Evolutionary conservation across 106 monocot genomes (phyloP), one percentile per base, ranked within the genome.

Genomic region (Dendrobium nobile): DNA sequence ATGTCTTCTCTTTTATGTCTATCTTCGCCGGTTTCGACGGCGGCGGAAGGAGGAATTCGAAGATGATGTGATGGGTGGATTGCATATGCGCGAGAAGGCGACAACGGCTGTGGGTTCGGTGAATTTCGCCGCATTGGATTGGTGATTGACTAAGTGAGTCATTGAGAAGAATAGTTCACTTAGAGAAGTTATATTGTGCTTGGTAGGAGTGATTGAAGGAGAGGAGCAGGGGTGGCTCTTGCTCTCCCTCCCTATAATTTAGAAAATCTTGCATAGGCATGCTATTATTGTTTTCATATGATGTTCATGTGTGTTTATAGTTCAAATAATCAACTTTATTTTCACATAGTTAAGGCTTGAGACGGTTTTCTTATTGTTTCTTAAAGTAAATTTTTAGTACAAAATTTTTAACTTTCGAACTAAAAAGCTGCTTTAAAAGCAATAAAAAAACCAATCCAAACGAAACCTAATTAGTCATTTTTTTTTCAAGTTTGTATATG

Each of bases 1-100:
- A 2, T 76, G 20, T 41, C 76, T 76, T 76, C 76, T 76, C 47
- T 43, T 74, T 19, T 76, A 41, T 9, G 76, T 76, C 47, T 76
- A 76, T 44, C 26, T 45, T 9, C 76, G 76, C 11, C 24, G 48
- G 7, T 24, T 5, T 9, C 76, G 76, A 0, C 6, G 76, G 76
- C n/a, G 47, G 76, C 6, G 9, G 11, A 20, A 76, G 76, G 48
- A 47, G 76, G 76, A 76, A 15, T 45, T 4, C 0, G 76, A 76
- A 24, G 48, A 47, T 20, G 33, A 33, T n/a, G 33, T 1, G 11
- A 13, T 51, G 15, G 72, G 33, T 10, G 28, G 72, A 0, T 33
- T 72, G 72, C 31, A 22, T 24, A 18, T 42, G 74, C 43, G 43
- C 43, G 74, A 74, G 74, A 74, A 74, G 74, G 1, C 74, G 7